These are phyloP conservation scores for Vicia faba DNA, from an alignment of 306 rosid species.

Conservation along the genomic window DNA sequence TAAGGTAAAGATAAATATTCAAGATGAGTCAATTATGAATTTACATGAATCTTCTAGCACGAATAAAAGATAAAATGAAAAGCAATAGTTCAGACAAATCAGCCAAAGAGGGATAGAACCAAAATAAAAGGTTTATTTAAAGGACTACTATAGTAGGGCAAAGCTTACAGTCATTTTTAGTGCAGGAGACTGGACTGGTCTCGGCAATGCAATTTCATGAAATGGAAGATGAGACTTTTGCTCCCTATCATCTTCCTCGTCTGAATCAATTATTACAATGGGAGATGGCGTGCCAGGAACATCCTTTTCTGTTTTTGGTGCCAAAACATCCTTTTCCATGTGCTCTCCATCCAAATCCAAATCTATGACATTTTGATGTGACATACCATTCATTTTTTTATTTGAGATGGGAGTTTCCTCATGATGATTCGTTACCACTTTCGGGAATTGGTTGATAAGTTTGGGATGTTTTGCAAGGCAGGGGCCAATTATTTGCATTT, in stretches of 20 bases:
- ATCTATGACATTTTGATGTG: constrained; percentile 47
- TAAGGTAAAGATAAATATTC: constrained; percentile 18
- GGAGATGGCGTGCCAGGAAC: constrained; percentile 35
- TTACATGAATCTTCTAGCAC: constrained; percentile 20
- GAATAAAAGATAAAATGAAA: constrained; percentile 13
- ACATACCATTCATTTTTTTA: constrained; percentile 27
- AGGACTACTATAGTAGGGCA: constrained; percentile 25
- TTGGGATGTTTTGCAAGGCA: constrained; percentile 50
- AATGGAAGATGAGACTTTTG: constrained; percentile 43
- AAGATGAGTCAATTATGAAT: constrained; percentile 8
- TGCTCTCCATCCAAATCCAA: constrained; percentile 59
- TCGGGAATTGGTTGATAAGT: constrained; percentile 41
- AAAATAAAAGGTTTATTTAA: constrained; percentile 29
- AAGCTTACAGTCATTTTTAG: constrained; percentile 54
- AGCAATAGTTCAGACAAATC: constrained; percentile 21
- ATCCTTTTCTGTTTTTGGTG: constrained; percentile 16
- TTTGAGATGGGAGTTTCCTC: constrained; percentile 30
- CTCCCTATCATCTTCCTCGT: constrained; percentile 62
- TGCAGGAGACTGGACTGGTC: constrained; percentile 39
- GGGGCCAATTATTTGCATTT: constrained; percentile 52
- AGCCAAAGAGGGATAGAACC: constrained; percentile 1
- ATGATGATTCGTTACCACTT: constrained; percentile 33
- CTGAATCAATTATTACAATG: constrained; percentile 75
- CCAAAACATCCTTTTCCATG: constrained; percentile 6
- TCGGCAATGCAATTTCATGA: constrained; percentile 52